Base-by-base conservation (phyloP, 2,329 filamentous ascomycete genomes). In the Stagonosporopsis rhizophila region DNA sequence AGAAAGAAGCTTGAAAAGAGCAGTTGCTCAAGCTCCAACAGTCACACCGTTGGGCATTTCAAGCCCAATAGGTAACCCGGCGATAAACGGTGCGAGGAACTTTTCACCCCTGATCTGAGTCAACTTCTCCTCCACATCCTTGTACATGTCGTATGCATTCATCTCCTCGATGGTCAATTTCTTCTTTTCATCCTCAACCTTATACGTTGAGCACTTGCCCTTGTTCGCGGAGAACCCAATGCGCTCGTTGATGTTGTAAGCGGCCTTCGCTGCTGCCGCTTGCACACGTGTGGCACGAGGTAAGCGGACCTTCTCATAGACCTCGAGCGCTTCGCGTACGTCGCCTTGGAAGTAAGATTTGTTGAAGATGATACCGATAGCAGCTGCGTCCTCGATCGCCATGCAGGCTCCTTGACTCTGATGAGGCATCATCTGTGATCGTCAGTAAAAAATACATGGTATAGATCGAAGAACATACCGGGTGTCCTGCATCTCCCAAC, bases 131-230 rank as follows among this genome's bases (percentile, higher is more conserved):
- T 65, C 62, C 3, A 68, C 51, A 25, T 68, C 62, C 32, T 61
- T 62, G 47, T 66, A 65, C 65, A 67, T 66, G 15, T 65, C 62
- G 37, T 61, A 64, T 78, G 79, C 78, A 57, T 89, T 89, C 86
- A 89, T 89, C 70, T 89, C 87, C 60, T 88, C 85, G 45, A 89
- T 88, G 0, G 87, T 89, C 28, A 89, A 67, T 59, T 87, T 87
- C 42, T 84, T 80, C 61, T 78, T 82, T 63, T 86, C 81, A 47
- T 88, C 82, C 59, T 84, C 81, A 0, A 89, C 87, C 66, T 85
- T 85, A 73, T 89, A 89, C 0, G 80, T 81, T 0, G 80, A 71
- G 27, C 56, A 58, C 14, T 76, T 82, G 35, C 80, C 64, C 25
- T 81, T 87, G 66, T 89, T 89, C 34, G 79, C 80, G 0, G 85